A percentile compares a stretch with the other conserved stretches of the same genome.
phyloP scores from a whole-genome alignment of 2,329 filamentous ascomycete genomes.

The Cytospora piceae region DNA sequence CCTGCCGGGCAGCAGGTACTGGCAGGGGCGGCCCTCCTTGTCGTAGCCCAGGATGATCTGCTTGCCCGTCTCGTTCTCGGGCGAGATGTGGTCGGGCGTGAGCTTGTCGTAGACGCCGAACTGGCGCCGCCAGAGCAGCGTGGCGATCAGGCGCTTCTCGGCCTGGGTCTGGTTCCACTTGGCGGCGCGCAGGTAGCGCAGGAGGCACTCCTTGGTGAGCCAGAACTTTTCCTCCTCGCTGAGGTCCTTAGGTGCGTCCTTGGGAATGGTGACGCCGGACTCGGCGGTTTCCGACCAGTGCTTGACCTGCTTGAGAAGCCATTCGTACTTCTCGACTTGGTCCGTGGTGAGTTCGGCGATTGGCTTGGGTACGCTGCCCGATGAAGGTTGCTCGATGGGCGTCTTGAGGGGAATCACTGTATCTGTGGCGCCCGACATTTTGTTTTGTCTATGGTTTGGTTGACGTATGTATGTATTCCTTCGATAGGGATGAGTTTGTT shows the following conservation, averaged over 20 bases:
- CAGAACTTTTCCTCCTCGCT: conserved; percentile 83
- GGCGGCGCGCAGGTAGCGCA: conserved; percentile 90
- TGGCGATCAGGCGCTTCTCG: conserved; percentile 76
- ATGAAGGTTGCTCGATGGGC: conserved; percentile 61
- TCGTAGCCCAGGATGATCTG: conserved; percentile 90
- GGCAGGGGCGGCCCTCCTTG: conserved; percentile 80
- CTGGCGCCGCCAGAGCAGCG: conserved; percentile 85
- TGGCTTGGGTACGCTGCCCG: conserved; percentile 60
- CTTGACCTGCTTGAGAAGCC: conserved; percentile 71
- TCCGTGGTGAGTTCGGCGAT: conserved; percentile 69
- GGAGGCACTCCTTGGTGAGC: conserved; percentile 87
- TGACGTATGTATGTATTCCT: too few relatives aligned
- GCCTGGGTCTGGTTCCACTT: conserved; percentile 84
- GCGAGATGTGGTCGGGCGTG: conserved; percentile 84
- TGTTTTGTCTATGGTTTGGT: background rate
- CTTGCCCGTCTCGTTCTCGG: conserved; percentile 96
- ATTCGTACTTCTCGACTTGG: conserved; percentile 80
- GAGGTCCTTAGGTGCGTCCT: conserved; percentile 66
- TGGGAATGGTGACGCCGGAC: conserved; percentile 35
- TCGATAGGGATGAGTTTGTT: background rate
- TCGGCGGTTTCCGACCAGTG: conserved; percentile 54
- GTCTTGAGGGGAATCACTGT: conserved; percentile 44
- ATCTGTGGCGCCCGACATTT: background rate
- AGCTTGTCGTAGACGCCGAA: conserved; percentile 76
- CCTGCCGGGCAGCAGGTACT: conserved; percentile 85